These are phyloP conservation scores for Sordariomycetes sp. DNA, from an alignment of 2,329 filamentous ascomycete genomes.

Conservation along the genomic window DNA sequence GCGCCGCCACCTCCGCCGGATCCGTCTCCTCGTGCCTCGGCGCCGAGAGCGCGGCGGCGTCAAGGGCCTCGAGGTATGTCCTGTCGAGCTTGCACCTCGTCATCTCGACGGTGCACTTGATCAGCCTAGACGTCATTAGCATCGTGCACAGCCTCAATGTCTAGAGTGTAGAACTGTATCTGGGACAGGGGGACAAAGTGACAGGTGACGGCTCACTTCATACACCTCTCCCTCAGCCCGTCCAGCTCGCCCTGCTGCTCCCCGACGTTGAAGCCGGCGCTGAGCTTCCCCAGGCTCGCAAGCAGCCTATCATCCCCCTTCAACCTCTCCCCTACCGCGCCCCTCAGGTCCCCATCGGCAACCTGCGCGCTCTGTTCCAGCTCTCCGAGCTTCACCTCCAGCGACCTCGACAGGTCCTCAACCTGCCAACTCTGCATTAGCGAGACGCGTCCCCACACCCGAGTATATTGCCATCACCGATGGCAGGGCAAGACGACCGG, in stretches of 20 bases:
- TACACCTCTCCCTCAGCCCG: conserved; percentile 48
- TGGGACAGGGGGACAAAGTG: neutral
- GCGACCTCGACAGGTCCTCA: conserved; percentile 32
- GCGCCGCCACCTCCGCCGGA: conserved; percentile 31
- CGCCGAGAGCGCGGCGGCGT: conserved; percentile 15
- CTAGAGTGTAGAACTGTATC: neutral
- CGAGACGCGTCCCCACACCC: neutral
- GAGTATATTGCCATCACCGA: neutral
- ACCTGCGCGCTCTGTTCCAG: conserved; percentile 39
- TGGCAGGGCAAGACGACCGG: neutral
- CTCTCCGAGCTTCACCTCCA: conserved; percentile 35
- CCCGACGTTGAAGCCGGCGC: conserved; percentile 45
- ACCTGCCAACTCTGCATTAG: conserved; percentile 22
- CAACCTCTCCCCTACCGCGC: conserved; percentile 37
- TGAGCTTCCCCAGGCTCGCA: conserved; percentile 54
- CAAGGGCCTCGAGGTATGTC: conserved; percentile 39
- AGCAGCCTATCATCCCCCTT: conserved; percentile 56
- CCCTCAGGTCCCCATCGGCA: conserved; percentile 31
- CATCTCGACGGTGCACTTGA: conserved; percentile 45
- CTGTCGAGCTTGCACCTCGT: conserved; percentile 43
- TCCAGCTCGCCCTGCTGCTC: conserved; percentile 39
- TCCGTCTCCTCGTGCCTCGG: conserved; percentile 12
- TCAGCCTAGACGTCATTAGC: conserved; percentile 25
- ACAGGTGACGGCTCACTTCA: conserved; percentile 23
- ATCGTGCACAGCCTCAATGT: neutral